Base-by-base conservation (phyloP, 1,284 basidiomycete genomes). In the Fomes fomentarius region DNA sequence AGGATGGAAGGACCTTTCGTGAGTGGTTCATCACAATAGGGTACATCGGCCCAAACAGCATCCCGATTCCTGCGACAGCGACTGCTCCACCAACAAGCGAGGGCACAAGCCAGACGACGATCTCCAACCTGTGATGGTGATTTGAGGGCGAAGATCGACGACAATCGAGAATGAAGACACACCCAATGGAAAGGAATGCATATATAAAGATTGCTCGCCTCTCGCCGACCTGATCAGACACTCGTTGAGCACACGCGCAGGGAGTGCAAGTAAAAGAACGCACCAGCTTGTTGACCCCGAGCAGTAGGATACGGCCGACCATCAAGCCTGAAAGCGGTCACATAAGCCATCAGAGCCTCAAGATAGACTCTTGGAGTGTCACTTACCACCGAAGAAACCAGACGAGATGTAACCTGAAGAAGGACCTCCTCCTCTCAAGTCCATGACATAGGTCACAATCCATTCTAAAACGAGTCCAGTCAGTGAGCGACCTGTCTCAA, bases 51-150 rank as follows among this genome's bases (percentile, higher is more conserved):
- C 72, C 72, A 24, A 73, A 64, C 25, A 84, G 62, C 26, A 85
- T 55, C 28, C 83, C 85, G 45, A 85, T 74, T 28, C 85, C 66
- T 1, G 80, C 75, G 30, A 86, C 78, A 3, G 79, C 74, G 10
- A 85, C 70, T 1, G 81, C 83, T 38, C 74, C 76, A 31, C 76
- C 78, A 30, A 84, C 72, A 40, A 86, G 69, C 6, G 76, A 81
- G 0, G 82, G 83, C 0, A 83, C 80, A 22, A 84, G 70, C 85
- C 85, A 86, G 28, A 87, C 70, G 28, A 83, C 68, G 44, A 87
- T 61, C 57, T 86, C 81, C 28, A 85, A 68, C 17, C 79, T 81
- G 51, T 24, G n/a, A 6, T 4, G 7, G 19, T 35, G 17, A 46
- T 47, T 30, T 31, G 17, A 34, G 19, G 6, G 28, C 7, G 21